Base-by-base conservation (phyloP, 192 early-diverging fungal genomes). In the Pilaira anomala region DNA sequence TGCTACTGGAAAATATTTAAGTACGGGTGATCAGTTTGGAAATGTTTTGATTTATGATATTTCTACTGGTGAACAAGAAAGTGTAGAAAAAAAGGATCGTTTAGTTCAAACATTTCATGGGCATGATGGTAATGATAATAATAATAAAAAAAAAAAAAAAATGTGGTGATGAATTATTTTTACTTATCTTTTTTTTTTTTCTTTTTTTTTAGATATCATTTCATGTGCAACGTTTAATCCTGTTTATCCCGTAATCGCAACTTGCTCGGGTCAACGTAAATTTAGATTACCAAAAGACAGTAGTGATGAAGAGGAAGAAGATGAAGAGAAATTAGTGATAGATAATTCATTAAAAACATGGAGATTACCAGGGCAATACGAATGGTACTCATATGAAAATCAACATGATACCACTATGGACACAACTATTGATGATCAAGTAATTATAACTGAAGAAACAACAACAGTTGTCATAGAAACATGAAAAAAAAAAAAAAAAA, bases 181-280 rank as follows among this genome's bases (percentile, higher is more conserved):
- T 65, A 11, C 19, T 24, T 12, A 42, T n/a, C 30, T 19, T 14
- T 22, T 28, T 44, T 5, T 41, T 21, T 14, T 19, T 29, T 19
- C 46, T 50, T 41, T 29, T 55, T 28, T 11, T 18, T 4, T 40
- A 75, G 92, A 93, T 74, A 57, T 80, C 8, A 72, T 87, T 9
- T 80, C 86, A 6, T 70, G 80, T 0, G 77, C 78, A 1, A 54
- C 68, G 1, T 82, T 88, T 22, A 88, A 93, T 59, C 90, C 88
- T 25, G 73, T 68, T 18, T 82, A 85, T 28, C 81, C 88, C 13
- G 61, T 89, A 26, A 64, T 93, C 50, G 86, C 83, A 7, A 83
- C 87, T 2, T 80, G 80, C 9, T 91, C 92, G 2, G 92, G 92
- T 0, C 92, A 93, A 62, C 76, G 92, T 21, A 82, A 78, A 62